Evolutionary conservation across 2,329 filamentous ascomycete species (phyloP).

Genomic region (Zymoseptoria passerinii): DNA sequence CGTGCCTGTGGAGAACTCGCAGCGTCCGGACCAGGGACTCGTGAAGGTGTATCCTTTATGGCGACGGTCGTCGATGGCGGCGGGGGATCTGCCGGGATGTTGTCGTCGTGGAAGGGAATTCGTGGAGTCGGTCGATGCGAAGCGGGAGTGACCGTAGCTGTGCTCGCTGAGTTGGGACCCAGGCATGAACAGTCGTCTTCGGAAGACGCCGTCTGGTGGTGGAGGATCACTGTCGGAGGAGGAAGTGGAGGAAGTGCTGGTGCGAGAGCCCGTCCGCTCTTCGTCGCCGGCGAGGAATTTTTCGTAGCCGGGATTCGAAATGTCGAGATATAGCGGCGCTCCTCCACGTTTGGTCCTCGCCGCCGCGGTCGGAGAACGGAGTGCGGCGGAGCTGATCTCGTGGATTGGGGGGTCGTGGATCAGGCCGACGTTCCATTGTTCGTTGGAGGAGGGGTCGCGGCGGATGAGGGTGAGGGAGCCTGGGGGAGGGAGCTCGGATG

Average conservation of each 20-base stretch:
- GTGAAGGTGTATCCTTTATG: slow-evolving; percentile 64
- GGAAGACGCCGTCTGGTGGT: slow-evolving; percentile 32
- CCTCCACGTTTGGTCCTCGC: slow-evolving; percentile 32
- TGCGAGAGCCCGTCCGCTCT: slow-evolving; percentile 15
- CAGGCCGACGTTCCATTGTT: slow-evolving; percentile 45
- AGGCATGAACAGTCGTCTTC: slow-evolving; percentile 42
- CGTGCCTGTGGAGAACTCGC: slow-evolving; percentile 73
- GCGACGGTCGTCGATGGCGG: slow-evolving; percentile 35
- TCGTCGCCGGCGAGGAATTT: slow-evolving; percentile 44
- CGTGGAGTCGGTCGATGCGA: slow-evolving; percentile 8
- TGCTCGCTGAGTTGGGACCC: slow-evolving; percentile 34
- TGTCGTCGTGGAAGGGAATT: neutral
- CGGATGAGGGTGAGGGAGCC: slow-evolving; percentile 42
- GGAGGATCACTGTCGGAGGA: slow-evolving; percentile 16
- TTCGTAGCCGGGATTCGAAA: slow-evolving; percentile 52
- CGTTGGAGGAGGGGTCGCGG: slow-evolving; percentile 40
- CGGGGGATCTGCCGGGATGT: neutral
- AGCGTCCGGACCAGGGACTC: slow-evolving; percentile 80
- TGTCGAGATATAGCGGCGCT: slow-evolving; percentile 44
- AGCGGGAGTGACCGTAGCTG: slow-evolving; percentile 34
- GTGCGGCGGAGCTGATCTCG: slow-evolving; percentile 37
- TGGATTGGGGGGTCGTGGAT: slow-evolving; percentile 39
- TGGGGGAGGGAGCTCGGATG: slow-evolving; percentile 5
- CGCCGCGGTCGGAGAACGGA: slow-evolving; percentile 22
- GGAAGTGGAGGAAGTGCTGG: slow-evolving; percentile 22